Base-by-base conservation (phyloP, 148 eudicot genomes). In the Vaccinium vitisidaea region DNA sequence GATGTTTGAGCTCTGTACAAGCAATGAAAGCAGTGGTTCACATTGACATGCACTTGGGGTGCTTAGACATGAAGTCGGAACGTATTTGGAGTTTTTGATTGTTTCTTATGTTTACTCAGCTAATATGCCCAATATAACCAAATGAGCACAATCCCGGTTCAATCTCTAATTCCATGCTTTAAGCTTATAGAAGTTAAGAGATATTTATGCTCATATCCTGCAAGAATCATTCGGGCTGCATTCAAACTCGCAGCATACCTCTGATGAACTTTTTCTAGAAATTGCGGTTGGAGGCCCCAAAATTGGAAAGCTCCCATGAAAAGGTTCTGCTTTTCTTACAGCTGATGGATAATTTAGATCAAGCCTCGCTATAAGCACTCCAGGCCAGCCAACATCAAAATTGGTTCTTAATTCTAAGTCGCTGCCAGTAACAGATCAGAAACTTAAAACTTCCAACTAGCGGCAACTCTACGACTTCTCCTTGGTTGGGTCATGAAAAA, bases 301-400 rank as follows among this genome's bases (percentile, higher is more conserved):
- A 71, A 91, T 23, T 6, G 99, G 99, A 85, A 97, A 97, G 86
- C 90, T 89, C 25, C 96, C 99, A 84, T 88, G 85, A 87, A 97
- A 97, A 82, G 98, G 99, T 87, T 97, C 99, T 54, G 99, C 98
- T 93, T 97, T 97, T 80, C 99, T 92, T 82, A 97, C 98, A 80
- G 99, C 98, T 39, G 99, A 97, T 86, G 99, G 99, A 86, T 95
- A 98, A 91, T 97, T 98, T 23, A 97, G 87, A 85, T 95, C 96
- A 84, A 97, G 98, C 77, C 92, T 93, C 73, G 95, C 98, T 79
- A 97, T 93, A 79, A 97, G 98, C 92, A 95, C 95, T 50, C 98
- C 98, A 87, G 99, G 46, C 98, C 98, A 87, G 99, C 96, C 99
- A 95, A 85, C 73, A 88, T 32, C 82, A 83, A 52, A 86, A 81